Conservation (phyloP, 2,329 filamentous ascomycete genomes). For the Paracoccidioides lutzii region DNA sequence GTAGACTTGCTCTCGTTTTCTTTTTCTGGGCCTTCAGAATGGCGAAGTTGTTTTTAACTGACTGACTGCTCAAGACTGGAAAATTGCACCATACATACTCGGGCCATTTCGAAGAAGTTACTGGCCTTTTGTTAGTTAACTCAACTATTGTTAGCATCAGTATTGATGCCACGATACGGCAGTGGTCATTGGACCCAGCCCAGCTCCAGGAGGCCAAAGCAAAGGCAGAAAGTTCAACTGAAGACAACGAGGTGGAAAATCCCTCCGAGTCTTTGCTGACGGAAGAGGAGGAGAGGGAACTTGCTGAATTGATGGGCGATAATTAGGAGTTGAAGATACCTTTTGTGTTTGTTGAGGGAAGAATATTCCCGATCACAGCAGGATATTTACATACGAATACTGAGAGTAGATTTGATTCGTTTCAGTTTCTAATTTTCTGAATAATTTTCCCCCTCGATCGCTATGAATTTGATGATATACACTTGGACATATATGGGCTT, state of each 20-base stretch:
- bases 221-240: slow-evolving; percentile 32
- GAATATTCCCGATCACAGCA: not conserved
- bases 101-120: slow-evolving; percentile 91
- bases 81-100: slow-evolving; percentile 60
- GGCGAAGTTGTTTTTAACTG: slow-evolving; percentile 11
- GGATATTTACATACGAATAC: not conserved
- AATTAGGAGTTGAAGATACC: slow-evolving; percentile 19
- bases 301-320: slow-evolving; percentile 81
- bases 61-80: slow-evolving; percentile 41
- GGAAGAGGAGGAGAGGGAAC: slow-evolving; percentile 80
- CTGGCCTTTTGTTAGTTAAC: slow-evolving; percentile 55
- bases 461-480: too few relatives aligned
- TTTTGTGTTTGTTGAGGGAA: not conserved
- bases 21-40: not conserved
- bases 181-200: slow-evolving; percentile 58
- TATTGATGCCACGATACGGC: slow-evolving; percentile 79
- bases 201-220: slow-evolving; percentile 46
- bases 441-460: too few relatives aligned
- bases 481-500: too few relatives aligned
- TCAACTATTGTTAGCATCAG: slow-evolving; percentile 60
- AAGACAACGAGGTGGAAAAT: slow-evolving; percentile 31
- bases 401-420: too few relatives aligned
- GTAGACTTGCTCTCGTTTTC: slow-evolving; percentile 11
- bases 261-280: slow-evolving; percentile 49
- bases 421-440: too few relatives aligned